These are phyloP conservation scores for Suhomyces canberraensis DNA, from an alignment of 805 yeast species.

Conservation along the genomic window DNA sequence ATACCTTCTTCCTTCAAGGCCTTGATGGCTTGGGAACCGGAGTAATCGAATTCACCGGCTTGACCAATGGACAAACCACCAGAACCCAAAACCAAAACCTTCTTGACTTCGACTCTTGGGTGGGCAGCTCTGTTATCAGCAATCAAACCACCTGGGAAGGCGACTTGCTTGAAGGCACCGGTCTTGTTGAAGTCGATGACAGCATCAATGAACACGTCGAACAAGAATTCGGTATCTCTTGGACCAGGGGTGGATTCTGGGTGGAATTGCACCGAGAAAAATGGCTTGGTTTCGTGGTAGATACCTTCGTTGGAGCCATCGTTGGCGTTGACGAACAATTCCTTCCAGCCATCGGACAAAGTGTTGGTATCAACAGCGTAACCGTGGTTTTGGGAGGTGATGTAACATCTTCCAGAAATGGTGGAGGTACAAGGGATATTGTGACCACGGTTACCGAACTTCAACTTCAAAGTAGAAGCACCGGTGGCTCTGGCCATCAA, in stretches of 20 bases:
- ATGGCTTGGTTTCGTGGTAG: slow-evolving; percentile 82
- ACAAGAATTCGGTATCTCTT: slow-evolving; percentile 95
- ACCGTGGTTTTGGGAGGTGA: slow-evolving; percentile 98
- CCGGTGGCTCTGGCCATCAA: slow-evolving; percentile 93
- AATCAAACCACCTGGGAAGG: slow-evolving; percentile 84
- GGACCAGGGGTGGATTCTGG: slow-evolving; percentile 99
- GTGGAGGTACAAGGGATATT: slow-evolving; percentile 93
- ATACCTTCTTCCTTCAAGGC: slow-evolving; percentile 98
- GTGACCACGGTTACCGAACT: slow-evolving; percentile 99
- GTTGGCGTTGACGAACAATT: slow-evolving; percentile 90
- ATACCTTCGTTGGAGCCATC: slow-evolving; percentile 99
- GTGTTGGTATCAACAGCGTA: slow-evolving; percentile 88
- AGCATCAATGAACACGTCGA: slow-evolving; percentile 85
- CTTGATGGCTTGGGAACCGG: slow-evolving; percentile 98
- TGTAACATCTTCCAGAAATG: slow-evolving; percentile 92
- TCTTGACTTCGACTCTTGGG: slow-evolving; percentile 82
- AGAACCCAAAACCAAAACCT: slow-evolving; percentile 91
- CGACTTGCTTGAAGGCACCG: slow-evolving; percentile 63
- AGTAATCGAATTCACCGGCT: slow-evolving; percentile 99
- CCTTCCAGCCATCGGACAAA: slow-evolving; percentile 80
- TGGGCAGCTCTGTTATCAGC: slow-evolving; percentile 72
- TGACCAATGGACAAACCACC: slow-evolving; percentile 99
- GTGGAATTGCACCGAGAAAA: slow-evolving; percentile 97
- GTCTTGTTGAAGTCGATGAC: slow-evolving; percentile 64
- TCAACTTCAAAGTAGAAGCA: slow-evolving; percentile 85